Percentiles rank a stretch among this genome's conserved stretches.
Evolutionary conservation across 2,329 filamentous ascomycete species (phyloP).

Genomic region (Alternaria sp.): DNA sequence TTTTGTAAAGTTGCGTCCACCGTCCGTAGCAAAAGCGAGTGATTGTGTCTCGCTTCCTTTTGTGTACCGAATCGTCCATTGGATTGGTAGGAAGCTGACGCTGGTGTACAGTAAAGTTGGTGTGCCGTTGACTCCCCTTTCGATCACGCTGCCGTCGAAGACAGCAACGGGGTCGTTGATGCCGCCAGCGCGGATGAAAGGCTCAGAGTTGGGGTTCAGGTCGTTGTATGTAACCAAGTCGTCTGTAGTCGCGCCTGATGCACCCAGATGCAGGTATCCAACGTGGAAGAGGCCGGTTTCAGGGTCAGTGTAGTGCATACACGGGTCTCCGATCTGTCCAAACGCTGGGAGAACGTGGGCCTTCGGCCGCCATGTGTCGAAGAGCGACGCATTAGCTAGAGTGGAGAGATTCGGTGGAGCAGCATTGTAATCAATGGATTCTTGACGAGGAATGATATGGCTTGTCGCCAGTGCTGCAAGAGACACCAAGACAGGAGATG

Average conservation of each 20-base stretch:
- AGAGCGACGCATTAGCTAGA: conserved; percentile 21
- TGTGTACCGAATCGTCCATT: conserved; percentile 56
- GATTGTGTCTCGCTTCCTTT: conserved; percentile 56
- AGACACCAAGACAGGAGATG: not conserved
- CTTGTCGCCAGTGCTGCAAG: conserved; percentile 3
- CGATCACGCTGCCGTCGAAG: conserved; percentile 56
- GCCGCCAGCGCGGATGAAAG: conserved; percentile 43
- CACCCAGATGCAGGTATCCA: conserved; percentile 52
- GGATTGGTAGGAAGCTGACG: conserved; percentile 54
- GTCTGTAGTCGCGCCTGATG: conserved; percentile 42
- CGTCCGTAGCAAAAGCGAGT: conserved; percentile 51
- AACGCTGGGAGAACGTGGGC: conserved; percentile 51
- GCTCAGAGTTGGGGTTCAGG: conserved; percentile 34
- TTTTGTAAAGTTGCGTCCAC: conserved; percentile 51
- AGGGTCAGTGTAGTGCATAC: conserved; percentile 56
- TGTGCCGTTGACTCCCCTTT: conserved; percentile 51
- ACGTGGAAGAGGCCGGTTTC: conserved; percentile 54
- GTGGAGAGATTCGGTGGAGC: conserved; percentile 29
- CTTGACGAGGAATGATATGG: conserved; percentile 14
- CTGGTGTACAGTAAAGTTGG: conserved; percentile 56
- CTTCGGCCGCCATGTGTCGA: conserved; percentile 41
- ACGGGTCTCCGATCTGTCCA: conserved; percentile 54
- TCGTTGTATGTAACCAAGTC: conserved; percentile 54
- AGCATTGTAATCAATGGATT: conserved; percentile 18
- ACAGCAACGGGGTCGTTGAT: conserved; percentile 55